Conservation (phyloP, 2,329 filamentous ascomycete genomes). For the Periconia sp. region DNA sequence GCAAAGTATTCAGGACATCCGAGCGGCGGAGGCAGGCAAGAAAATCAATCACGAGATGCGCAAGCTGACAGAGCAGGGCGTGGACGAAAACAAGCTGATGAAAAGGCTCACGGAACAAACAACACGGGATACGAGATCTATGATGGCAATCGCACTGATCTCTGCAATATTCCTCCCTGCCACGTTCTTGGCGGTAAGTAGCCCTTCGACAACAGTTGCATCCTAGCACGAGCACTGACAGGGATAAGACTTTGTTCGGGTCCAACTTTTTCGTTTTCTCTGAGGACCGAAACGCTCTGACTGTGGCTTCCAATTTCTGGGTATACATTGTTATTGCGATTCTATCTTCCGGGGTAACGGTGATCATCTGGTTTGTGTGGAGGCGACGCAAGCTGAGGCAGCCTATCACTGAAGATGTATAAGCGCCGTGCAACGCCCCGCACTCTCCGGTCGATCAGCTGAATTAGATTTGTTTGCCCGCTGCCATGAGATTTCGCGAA, state of each 20-base stretch:
- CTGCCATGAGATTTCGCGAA: too few relatives aligned
- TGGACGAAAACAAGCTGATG: conserved; percentile 13
- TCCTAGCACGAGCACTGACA: neutral
- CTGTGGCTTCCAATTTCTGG: conserved; percentile 15
- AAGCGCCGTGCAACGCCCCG: too few relatives aligned
- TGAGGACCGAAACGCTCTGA: conserved; percentile 3
- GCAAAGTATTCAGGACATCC: conserved; percentile 11
- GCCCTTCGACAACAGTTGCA: neutral
- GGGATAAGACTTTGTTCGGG: conserved; percentile 11
- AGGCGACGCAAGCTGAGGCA: conserved; percentile 4
- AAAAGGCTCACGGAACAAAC: conserved; percentile 10
- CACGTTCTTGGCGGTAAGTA: conserved; percentile 13
- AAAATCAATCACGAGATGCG: conserved; percentile 13
- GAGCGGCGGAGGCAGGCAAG: conserved; percentile 7
- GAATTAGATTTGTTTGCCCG: too few relatives aligned
- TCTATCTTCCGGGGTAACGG: conserved; percentile 8
- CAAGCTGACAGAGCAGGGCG: conserved; percentile 10
- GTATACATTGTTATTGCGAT: conserved; percentile 9
- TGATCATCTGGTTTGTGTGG: conserved; percentile 9
- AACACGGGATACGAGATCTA: conserved; percentile 10
- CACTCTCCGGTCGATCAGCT: too few relatives aligned
- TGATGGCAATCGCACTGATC: conserved; percentile 13
- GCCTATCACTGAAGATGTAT: too few relatives aligned
- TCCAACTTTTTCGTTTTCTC: conserved; percentile 14
- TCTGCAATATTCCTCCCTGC: conserved; percentile 15